Percentiles rank a stretch among this genome's conserved stretches.
Conservation (phyloP, 2,329 filamentous ascomycete species). For the Nannizzia gypsea region DNA sequence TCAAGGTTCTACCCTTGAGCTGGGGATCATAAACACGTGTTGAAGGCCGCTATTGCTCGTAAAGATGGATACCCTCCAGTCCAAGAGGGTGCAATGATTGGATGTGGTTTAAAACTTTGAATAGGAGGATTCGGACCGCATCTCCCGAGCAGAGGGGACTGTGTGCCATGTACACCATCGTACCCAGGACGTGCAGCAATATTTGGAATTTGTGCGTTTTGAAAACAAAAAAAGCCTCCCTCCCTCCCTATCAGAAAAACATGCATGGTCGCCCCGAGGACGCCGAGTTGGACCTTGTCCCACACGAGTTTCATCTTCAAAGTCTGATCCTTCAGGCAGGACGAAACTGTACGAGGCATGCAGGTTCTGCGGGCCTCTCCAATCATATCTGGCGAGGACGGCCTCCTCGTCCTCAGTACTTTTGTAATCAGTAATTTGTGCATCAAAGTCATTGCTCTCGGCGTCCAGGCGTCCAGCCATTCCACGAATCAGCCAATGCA, state of each 20-base stretch:
- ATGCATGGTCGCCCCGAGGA: conserved; percentile 2
- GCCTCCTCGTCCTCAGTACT: background rate
- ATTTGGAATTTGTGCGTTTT: conserved; percentile 3
- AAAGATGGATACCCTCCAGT: background rate
- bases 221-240: background rate
- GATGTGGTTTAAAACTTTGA: background rate
- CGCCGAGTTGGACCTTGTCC: conserved; percentile 6
- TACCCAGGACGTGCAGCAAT: background rate
- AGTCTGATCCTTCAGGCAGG: conserved; percentile 1
- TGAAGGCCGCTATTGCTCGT: background rate
- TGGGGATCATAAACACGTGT: conserved; percentile 5
- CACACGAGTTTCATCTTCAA: conserved; percentile 5
- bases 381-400: background rate
- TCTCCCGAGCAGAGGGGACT: background rate
- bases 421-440: conserved; percentile 1
- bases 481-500: background rate
- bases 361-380: background rate
- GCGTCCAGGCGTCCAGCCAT: conserved; percentile 1
- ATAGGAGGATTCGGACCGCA: conserved; percentile 1
- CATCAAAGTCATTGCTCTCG: background rate
- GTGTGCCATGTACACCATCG: background rate
- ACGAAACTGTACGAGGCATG: background rate
- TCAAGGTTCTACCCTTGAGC: conserved; percentile 5
- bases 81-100: background rate
- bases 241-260: background rate